Percentiles rank a stretch among this genome's conserved stretches.
Conservation (phyloP, 345 rosid species). For the Trapa bicornis region DNA sequence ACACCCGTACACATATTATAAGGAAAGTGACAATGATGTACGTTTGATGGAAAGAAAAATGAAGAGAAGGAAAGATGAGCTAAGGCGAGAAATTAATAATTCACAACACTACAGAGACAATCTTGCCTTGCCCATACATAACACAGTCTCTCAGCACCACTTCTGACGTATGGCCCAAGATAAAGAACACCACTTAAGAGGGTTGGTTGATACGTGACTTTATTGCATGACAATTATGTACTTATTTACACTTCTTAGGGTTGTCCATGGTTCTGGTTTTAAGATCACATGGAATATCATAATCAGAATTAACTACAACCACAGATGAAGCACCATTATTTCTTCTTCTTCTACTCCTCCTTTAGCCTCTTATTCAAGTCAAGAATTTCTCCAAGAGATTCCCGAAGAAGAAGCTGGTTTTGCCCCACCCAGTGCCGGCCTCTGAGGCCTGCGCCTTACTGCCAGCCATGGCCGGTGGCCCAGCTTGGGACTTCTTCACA, state of each 20-base stretch:
- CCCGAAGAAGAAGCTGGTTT: constrained; percentile 80
- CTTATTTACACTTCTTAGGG: constrained; percentile 1
- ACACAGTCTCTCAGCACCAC: too few species aligned
- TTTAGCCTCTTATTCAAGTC: constrained; percentile 26
- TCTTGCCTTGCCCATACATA: too few species aligned
- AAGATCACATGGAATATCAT: too few species aligned
- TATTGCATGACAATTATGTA: background rate
- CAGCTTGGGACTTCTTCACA: constrained; percentile 50
- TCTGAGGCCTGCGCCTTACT: constrained; percentile 27
- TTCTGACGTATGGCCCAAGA: too few species aligned
- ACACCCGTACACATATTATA: too few species aligned
- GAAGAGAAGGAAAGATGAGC: too few species aligned
- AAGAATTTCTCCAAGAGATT: constrained; percentile 67
- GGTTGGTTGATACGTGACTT: background rate
- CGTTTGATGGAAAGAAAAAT: too few species aligned
- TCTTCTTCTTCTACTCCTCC: background rate
- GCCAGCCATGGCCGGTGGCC: background rate
- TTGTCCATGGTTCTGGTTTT: background rate
- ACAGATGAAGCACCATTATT: background rate
- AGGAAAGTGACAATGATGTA: too few species aligned
- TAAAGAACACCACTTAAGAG: too few species aligned
- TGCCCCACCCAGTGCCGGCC: constrained; percentile 44
- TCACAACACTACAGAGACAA: too few species aligned
- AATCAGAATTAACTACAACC: too few species aligned
- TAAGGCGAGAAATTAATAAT: too few species aligned